Percentiles rank a stretch among this genome's conserved stretches.
phyloP scores from a whole-genome alignment of 1,284 basidiomycete genomes.

The Boletus albobrunnescens region DNA sequence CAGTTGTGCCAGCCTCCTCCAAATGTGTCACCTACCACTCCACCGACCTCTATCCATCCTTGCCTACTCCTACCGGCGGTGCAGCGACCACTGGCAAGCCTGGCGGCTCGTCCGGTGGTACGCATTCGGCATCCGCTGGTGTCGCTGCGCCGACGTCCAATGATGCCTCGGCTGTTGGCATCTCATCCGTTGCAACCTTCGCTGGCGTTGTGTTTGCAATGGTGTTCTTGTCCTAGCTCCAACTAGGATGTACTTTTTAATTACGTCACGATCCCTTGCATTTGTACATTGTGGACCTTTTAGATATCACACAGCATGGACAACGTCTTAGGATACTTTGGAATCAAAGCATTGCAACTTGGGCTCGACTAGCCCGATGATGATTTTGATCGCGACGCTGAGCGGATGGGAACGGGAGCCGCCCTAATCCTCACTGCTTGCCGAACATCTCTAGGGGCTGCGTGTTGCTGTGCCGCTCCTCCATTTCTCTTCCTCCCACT shows the following conservation, averaged over 20 bases:
- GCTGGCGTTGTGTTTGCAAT: conserved; percentile 45
- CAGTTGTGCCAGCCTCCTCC: conserved; percentile 55
- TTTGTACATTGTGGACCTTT: not conserved
- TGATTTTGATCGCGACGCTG: not conserved
- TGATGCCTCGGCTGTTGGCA: conserved; percentile 33
- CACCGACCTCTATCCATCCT: conserved; percentile 42
- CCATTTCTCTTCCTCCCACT: not conserved
- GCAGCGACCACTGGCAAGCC: conserved; percentile 9
- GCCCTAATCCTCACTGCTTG: not conserved
- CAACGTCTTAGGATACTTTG: not conserved
- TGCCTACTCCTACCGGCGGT: conserved; percentile 18
- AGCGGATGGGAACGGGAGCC: not conserved
- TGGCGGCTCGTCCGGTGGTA: conserved; percentile 21
- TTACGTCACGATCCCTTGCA: not conserved
- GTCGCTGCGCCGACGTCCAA: conserved; percentile 30
- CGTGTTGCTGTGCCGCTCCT: conserved; percentile 13
- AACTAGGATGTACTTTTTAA: not conserved
- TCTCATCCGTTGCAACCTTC: conserved; percentile 39
- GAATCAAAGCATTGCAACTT: not conserved
- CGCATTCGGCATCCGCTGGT: conserved; percentile 20
- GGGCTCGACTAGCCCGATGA: not conserved
- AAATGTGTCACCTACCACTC: conserved; percentile 60
- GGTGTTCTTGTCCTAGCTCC: conserved; percentile 38
- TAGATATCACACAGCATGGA: not conserved
- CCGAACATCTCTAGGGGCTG: conserved; percentile 16